These are phyloP conservation scores for Amaranthus hypochondriacus DNA, from an alignment of 148 eudicot species.

Conservation along the genomic window DNA sequence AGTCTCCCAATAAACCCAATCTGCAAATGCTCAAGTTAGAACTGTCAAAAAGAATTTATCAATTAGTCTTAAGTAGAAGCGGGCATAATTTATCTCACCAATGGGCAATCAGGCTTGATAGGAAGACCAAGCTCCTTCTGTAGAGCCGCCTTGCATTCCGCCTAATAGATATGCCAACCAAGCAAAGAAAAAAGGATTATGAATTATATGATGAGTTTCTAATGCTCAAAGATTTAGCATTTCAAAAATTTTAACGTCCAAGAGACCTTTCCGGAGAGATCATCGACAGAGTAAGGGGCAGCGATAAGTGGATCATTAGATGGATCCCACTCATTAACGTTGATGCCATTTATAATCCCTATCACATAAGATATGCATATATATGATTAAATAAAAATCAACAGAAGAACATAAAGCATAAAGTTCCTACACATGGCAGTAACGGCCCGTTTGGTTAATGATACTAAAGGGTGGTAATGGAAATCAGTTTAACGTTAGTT, in stretches of 20 bases:
- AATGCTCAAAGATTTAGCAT: not conserved
- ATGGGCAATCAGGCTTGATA: constrained; percentile 70
- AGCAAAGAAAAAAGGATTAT: not conserved
- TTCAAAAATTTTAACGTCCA: not conserved
- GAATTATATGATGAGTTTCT: not conserved
- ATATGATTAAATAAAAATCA: constrained; percentile 7
- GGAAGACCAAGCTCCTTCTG: constrained; percentile 94
- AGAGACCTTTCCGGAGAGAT: constrained; percentile 89
- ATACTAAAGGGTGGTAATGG: no score
- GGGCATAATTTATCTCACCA: constrained; percentile 46
- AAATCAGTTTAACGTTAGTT: no score
- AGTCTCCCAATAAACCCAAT: constrained; percentile 96
- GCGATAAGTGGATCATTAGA: constrained; percentile 61
- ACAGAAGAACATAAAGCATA: not conserved
- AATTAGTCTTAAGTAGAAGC: not conserved
- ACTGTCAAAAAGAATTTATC: not conserved
- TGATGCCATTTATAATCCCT: constrained; percentile 93
- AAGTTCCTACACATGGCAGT: not conserved
- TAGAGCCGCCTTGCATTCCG: constrained; percentile 63
- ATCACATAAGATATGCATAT: not conserved
- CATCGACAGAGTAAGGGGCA: constrained; percentile 64
- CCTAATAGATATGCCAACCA: constrained; percentile 35
- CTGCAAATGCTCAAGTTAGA: constrained; percentile 30
- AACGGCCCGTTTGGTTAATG: no score
- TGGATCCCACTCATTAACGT: constrained; percentile 75